Percentiles rank a stretch among this genome's conserved stretches.
phyloP scores from a whole-genome alignment of 2,329 filamentous ascomycete genomes.

The Arthrobotrys musiformis region DNA sequence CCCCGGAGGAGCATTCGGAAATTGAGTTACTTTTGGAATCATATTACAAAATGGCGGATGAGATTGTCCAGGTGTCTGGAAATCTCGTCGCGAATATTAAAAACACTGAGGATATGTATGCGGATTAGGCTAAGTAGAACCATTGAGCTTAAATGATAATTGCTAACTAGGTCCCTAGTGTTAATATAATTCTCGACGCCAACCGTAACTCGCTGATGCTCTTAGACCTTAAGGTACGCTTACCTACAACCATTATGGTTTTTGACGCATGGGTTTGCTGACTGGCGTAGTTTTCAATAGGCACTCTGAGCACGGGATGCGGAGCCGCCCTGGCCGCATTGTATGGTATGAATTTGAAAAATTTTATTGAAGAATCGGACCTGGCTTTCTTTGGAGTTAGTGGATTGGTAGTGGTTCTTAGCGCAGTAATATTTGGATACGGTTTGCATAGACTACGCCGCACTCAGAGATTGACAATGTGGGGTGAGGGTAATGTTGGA shows the following conservation, averaged over 20 bases:
- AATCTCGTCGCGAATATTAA: slow-evolving; percentile 94
- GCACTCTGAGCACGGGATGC: slow-evolving; percentile 91
- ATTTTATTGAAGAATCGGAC: slow-evolving; percentile 94
- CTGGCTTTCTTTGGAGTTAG: slow-evolving; percentile 85
- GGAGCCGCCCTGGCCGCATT: slow-evolving; percentile 96
- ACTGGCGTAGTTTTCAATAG: slow-evolving; percentile 76
- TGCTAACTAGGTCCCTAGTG: slow-evolving; percentile 66
- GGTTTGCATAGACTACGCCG: slow-evolving; percentile 84
- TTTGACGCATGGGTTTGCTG: neutral
- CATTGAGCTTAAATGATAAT: neutral
- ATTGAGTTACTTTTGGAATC: slow-evolving; percentile 97
- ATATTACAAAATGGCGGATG: slow-evolving; percentile 96
- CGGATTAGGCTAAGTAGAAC: slow-evolving; percentile 43
- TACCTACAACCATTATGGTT: neutral
- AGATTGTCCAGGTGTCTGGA: slow-evolving; percentile 94
- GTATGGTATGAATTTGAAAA: slow-evolving; percentile 99
- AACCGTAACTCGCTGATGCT: slow-evolving; percentile 99
- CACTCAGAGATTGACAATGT: slow-evolving; percentile 91
- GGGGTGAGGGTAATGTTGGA: slow-evolving; percentile 68
- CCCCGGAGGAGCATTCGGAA: slow-evolving; percentile 90
- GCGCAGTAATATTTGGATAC: slow-evolving; percentile 81
- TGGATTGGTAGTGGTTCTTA: slow-evolving; percentile 75
- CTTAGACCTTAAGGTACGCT: slow-evolving; percentile 78
- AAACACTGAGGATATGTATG: slow-evolving; percentile 98
- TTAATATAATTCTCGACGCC: slow-evolving; percentile 95